Conservation (phyloP, 176 grass and related monocot species). For the Triticum urartu region DNA sequence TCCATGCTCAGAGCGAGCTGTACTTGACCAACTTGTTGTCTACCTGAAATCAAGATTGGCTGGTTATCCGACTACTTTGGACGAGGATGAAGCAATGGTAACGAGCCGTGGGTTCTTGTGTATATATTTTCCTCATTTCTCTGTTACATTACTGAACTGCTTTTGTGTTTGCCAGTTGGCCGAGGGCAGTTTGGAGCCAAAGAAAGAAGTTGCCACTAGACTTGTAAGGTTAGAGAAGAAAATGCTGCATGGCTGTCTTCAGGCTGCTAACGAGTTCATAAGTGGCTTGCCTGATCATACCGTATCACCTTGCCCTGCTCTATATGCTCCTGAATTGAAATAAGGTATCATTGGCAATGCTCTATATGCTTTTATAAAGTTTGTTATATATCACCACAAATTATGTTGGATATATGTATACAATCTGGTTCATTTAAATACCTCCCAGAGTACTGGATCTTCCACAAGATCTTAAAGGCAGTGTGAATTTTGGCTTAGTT, state of each 20-base stretch:
- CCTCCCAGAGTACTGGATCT: not conserved
- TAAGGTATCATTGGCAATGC: slow-evolving; percentile 40
- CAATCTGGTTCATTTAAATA: not conserved
- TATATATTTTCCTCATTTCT: slow-evolving; percentile 10
- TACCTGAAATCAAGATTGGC: slow-evolving; percentile 87
- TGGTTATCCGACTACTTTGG: slow-evolving; percentile 77
- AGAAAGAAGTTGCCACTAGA: slow-evolving; percentile 82
- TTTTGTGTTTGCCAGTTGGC: slow-evolving; percentile 56
- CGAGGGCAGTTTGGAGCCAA: slow-evolving; percentile 79
- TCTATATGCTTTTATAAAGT: not conserved
- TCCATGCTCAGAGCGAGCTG: slow-evolving; percentile 88
- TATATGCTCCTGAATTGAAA: slow-evolving; percentile 79
- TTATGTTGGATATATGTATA: not conserved
- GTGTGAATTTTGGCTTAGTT: not conserved
- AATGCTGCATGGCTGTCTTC: slow-evolving; percentile 87
- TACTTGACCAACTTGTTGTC: slow-evolving; percentile 87
- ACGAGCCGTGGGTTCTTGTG: slow-evolving; percentile 16
- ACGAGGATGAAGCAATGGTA: slow-evolving; percentile 91
- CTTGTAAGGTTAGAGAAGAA: slow-evolving; percentile 94
- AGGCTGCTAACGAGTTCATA: slow-evolving; percentile 69
- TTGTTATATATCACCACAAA: not conserved
- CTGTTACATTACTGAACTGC: slow-evolving; percentile 21
- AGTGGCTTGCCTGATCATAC: slow-evolving; percentile 76
- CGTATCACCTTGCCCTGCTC: slow-evolving; percentile 85
- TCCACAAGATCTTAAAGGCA: not conserved